Percentiles rank a stretch among this genome's conserved stretches.
Conservation (phyloP, 345 rosid genomes). For the Brassica cretica region DNA sequence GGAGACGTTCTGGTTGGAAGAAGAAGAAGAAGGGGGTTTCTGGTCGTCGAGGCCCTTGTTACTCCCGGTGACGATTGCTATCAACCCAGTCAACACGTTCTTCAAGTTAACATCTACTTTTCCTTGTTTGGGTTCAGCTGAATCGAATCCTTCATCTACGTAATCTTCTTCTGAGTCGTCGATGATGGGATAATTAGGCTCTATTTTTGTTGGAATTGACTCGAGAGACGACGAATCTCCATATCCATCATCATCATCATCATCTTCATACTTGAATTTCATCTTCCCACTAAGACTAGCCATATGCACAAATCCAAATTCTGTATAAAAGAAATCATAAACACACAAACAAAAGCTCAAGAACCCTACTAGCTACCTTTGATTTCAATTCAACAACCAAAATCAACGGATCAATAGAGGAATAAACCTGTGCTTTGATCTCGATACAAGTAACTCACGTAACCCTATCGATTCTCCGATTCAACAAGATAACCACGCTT, state of each 20-base stretch:
- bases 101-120: conserved; percentile 80
- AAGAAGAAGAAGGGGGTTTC: conserved; percentile 41
- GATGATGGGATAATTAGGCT: conserved; percentile 42
- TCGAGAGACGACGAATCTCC: conserved; percentile 35
- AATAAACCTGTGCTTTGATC: neutral
- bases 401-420: neutral
- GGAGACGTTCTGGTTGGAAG: conserved; percentile 47
- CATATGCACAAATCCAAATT: conserved; percentile 40
- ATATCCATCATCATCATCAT: conserved; percentile 15
- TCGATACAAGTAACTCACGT: neutral
- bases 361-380: neutral
- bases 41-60: conserved; percentile 46
- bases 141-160: conserved; percentile 62
- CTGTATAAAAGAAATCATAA: neutral
- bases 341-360: neutral
- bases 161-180: conserved; percentile 59
- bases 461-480: neutral
- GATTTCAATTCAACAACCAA: neutral
- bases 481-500: neutral
- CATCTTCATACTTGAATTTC: conserved; percentile 26
- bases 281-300: conserved; percentile 35
- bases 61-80: conserved; percentile 77
- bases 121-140: conserved; percentile 43
- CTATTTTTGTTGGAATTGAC: conserved; percentile 43
- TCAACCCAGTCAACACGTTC: conserved; percentile 70